Conservation (phyloP, 140 eudicot genomes). For the Ambrosia hybrid region DNA sequence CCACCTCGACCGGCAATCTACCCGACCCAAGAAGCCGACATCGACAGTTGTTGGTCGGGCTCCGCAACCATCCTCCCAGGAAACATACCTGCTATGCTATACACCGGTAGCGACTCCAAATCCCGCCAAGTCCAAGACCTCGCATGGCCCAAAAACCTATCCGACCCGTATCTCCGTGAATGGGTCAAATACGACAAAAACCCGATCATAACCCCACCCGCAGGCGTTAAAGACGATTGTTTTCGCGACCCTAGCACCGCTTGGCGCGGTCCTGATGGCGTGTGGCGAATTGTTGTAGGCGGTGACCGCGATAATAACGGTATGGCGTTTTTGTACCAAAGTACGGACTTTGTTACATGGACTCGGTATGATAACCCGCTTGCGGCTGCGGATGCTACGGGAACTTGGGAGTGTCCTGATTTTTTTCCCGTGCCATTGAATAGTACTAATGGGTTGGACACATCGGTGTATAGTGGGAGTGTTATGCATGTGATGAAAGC, state of each 20-base stretch:
- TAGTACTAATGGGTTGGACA: slow-evolving; percentile 43
- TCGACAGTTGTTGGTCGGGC: slow-evolving; percentile 71
- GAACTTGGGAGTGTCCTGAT: slow-evolving; percentile 76
- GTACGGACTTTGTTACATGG: slow-evolving; percentile 54
- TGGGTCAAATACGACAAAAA: slow-evolving; percentile 52
- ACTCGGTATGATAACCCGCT: slow-evolving; percentile 31
- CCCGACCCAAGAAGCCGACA: slow-evolving; percentile 48
- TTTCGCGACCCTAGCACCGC: slow-evolving; percentile 81
- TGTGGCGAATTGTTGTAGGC: slow-evolving; percentile 57
- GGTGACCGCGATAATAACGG: slow-evolving; percentile 43
- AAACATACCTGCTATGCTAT: slow-evolving; percentile 48
- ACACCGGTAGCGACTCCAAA: slow-evolving; percentile 58
- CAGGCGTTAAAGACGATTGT: slow-evolving; percentile 34
- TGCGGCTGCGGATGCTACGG: slow-evolving; percentile 38
- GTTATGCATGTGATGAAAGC: slow-evolving; percentile 52
- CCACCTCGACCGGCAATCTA: slow-evolving; percentile 50
- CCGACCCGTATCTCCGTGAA: slow-evolving; percentile 62
- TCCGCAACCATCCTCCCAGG: slow-evolving; percentile 68
- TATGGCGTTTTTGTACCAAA: slow-evolving; percentile 46
- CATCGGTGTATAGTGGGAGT: slow-evolving; percentile 35
- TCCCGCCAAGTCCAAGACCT: slow-evolving; percentile 60
- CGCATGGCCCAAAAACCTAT: slow-evolving; percentile 59
- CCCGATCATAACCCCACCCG: slow-evolving; percentile 50
- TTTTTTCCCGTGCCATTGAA: slow-evolving; percentile 50
- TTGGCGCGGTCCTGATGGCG: slow-evolving; percentile 51